These are phyloP conservation scores for Nannochloropsis oceanica DNA, from an alignment of 108 stramenopile species.

Conservation along the genomic window DNA sequence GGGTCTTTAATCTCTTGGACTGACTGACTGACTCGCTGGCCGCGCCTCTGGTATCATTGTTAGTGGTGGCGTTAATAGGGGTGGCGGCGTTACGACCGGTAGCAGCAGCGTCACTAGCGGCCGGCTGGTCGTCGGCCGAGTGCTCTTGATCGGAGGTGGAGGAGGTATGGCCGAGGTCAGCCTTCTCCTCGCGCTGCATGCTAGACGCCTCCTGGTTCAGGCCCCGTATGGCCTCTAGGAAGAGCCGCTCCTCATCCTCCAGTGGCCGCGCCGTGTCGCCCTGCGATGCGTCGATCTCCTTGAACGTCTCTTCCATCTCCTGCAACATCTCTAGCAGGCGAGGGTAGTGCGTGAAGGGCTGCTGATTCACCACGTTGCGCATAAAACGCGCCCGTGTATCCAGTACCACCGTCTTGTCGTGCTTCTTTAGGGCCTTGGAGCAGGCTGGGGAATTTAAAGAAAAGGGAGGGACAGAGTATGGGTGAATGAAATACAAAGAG, in stretches of 20 bases:
- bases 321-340: conserved; percentile 3
- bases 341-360: conserved; percentile 8
- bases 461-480: neutral
- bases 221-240: conserved; percentile 25
- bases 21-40: neutral
- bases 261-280: neutral
- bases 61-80: no score
- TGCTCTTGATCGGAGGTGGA: neutral
- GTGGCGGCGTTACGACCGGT: neutral
- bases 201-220: conserved; percentile 9
- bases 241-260: conserved; percentile 22
- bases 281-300: neutral
- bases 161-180: neutral
- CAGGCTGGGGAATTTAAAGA: conserved; percentile 37
- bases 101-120: neutral
- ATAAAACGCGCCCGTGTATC: conserved; percentile 3
- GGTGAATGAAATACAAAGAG: neutral
- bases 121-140: neutral
- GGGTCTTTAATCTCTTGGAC: neutral
- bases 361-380: conserved; percentile 6
- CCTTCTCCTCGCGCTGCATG: neutral
- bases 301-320: neutral
- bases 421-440: conserved; percentile 95
- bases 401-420: conserved; percentile 84
- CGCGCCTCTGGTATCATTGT: no score